Evolutionary conservation across 139 green algal genomes (phyloP).

Genomic region (Micromonas pusilla): DNA sequence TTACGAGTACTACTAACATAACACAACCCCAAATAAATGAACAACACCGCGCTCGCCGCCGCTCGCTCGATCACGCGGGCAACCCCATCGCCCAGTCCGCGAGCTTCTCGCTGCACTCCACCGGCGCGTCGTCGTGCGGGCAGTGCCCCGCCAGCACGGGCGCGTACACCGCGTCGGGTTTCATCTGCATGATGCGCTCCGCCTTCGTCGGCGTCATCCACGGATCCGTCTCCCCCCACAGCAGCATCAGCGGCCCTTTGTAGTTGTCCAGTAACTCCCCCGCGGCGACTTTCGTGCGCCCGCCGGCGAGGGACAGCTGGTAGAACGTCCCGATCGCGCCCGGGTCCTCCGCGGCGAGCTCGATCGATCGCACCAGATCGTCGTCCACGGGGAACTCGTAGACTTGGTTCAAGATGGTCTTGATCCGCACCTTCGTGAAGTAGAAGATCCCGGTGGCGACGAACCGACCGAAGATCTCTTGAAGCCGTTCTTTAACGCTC

Average conservation of each 20-base stretch:
- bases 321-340: constrained; percentile 23
- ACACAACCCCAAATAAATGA: too few species aligned
- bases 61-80: not conserved
- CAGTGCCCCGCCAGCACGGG: constrained; percentile 30
- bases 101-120: constrained; percentile 6
- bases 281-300: constrained; percentile 11
- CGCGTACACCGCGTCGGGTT: constrained; percentile 16
- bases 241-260: constrained; percentile 20
- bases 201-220: constrained; percentile 33
- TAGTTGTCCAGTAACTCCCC: constrained; percentile 8
- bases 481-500: not conserved
- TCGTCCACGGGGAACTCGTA: constrained; percentile 26
- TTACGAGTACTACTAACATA: too few species aligned
- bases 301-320: constrained; percentile 22
- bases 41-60: too few species aligned
- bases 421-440: constrained; percentile 32
- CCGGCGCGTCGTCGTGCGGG: constrained; percentile 32
- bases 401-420: constrained; percentile 30
- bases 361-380: constrained; percentile 21
- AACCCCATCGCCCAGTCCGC: constrained; percentile 3
- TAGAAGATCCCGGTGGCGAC: constrained; percentile 23
- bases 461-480: not conserved
- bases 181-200: constrained; percentile 17
- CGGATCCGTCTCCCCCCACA: constrained; percentile 34
- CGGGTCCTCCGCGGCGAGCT: constrained; percentile 19